Base-by-base conservation (phyloP, 768 basidiomycete genomes). In the Pisolithus albus region DNA sequence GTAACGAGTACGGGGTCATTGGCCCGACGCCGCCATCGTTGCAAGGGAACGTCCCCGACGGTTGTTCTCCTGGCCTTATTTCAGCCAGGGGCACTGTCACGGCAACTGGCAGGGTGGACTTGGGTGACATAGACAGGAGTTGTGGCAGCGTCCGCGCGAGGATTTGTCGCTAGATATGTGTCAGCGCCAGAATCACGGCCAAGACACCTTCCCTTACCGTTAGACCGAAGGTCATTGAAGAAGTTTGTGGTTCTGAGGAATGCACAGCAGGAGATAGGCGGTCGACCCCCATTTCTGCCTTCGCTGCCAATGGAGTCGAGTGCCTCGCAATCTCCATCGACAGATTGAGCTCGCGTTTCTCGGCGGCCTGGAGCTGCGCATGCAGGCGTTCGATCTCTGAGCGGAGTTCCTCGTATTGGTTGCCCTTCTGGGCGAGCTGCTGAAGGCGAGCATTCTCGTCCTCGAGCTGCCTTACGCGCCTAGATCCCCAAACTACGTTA, bases 391-490 rank as follows among this genome's bases (percentile, higher is more conserved):
- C 85, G 55, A 88, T 70, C 64, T 83, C 81, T 45, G 78, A 79
- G 50, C 75, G 61, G 48, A 82, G 72, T 13, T 73, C 71, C 36
- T 70, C 68, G 41, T 64, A 63, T 38, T 63, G 63, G 57, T 61
- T 64, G 48, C 72, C 72, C 40, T 64, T 70, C 63, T 80, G 77
- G 53, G 83, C 73, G 55, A 87, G 70, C 38, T 76, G 75, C 32
- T 81, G 75, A 49, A 92, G 81, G 38, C 83, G 76, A 41, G 80
- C 84, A 59, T 90, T 92, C 65, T 92, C 91, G 65, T 86, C 81
- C 70, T 92, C 90, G 28, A 92, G 74, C 63, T 88, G 85, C 55
- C 82, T 80, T 61, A 92, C 88, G 52, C 85, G 90, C 61, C 90
- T 92, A 53, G 43, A 28, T 28, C 11, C 15, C n/a, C 40, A 18